These are phyloP conservation scores for Aspergillus caelatus DNA, from an alignment of 2,329 filamentous ascomycete species.

Conservation along the genomic window DNA sequence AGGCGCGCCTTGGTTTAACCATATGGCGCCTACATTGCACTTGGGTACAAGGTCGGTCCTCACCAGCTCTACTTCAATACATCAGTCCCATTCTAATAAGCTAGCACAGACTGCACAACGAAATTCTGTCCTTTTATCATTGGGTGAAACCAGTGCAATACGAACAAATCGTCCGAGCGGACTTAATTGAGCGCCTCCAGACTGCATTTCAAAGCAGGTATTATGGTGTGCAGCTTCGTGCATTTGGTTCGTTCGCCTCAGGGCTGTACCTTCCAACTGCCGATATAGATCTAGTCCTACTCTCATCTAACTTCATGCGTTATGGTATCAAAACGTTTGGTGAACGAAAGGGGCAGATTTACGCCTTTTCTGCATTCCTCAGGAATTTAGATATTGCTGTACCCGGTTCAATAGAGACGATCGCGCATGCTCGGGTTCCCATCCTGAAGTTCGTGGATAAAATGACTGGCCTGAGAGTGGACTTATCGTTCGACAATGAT, in stretches of 20 bases:
- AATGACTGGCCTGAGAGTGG: constrained; percentile 77
- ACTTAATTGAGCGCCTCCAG: constrained; percentile 72
- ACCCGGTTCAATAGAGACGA: constrained; percentile 64
- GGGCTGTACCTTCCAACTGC: constrained; percentile 76
- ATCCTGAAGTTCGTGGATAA: constrained; percentile 88
- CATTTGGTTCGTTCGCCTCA: constrained; percentile 94
- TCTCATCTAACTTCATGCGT: constrained; percentile 63
- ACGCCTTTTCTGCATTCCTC: constrained; percentile 65
- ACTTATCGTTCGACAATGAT: constrained; percentile 92
- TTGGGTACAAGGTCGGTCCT: constrained; percentile 36
- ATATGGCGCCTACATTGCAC: constrained; percentile 34
- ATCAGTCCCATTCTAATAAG: constrained; percentile 17
- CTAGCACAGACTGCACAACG: constrained; percentile 74
- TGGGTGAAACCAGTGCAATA: constrained; percentile 77
- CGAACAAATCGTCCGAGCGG: constrained; percentile 73
- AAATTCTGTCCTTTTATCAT: constrained; percentile 86
- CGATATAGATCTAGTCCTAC: constrained; percentile 91
- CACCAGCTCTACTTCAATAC: background rate
- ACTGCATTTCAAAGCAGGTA: constrained; percentile 60
- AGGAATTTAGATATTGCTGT: constrained; percentile 59
- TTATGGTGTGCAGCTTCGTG: constrained; percentile 64
- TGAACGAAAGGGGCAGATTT: constrained; percentile 59
- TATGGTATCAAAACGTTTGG: constrained; percentile 53
- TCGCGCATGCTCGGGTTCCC: constrained; percentile 79
- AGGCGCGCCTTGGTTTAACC: constrained; percentile 64